Evolutionary conservation across 2,329 filamentous ascomycete genomes (phyloP), one percentile per base, ranked within the genome.

Genomic region (Harringtonia lauricola): DNA sequence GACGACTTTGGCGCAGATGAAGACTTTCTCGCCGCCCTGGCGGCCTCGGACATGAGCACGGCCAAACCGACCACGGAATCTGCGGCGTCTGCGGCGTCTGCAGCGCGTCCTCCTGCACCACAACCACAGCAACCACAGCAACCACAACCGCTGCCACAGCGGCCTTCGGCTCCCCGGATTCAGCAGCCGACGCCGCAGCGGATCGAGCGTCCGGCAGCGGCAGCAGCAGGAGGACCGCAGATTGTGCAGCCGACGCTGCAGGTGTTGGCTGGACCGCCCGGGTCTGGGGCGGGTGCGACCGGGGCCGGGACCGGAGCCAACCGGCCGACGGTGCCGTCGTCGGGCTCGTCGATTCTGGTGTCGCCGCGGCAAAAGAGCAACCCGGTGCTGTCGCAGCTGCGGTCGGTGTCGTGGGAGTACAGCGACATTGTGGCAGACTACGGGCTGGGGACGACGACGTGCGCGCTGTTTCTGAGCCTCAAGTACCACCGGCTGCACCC

Each of bases 401-500:
- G 83, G 47, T 81, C 83, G 1, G 72, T 94, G 46, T 77, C 88
- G 1, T 98, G 92, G 92, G 92, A 98, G 63, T 96, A 95, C 62
- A 89, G 86, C 49, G 90, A 96, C 57, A 95, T 95, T n/a, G 82
- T 84, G 2, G 86, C 90, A 28, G 92, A 98, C 64, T 98, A 94
- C 60, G 83, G 90, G 9, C 70, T 96, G 21, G 90, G 92, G 0
- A 59, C 76, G 35, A 94, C 88, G 0, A 94, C 89, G 8, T 95
- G 90, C 56, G 89, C 86, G 1, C 72, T 98, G 6, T 98, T 96
- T 59, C 69, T 98, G 35, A 72, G 86, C 39, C 74, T 98, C 43
- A 98, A 96, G 63, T 98, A 98, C 63, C 92, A 98, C 63, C 86
- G 90, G 24, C 73, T 98, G 42, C 92, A 98, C 58, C 92, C 92